These are phyloP conservation scores for Chlamydomonas sphaeroides DNA, from an alignment of 139 green algal species.

Conservation along the genomic window DNA sequence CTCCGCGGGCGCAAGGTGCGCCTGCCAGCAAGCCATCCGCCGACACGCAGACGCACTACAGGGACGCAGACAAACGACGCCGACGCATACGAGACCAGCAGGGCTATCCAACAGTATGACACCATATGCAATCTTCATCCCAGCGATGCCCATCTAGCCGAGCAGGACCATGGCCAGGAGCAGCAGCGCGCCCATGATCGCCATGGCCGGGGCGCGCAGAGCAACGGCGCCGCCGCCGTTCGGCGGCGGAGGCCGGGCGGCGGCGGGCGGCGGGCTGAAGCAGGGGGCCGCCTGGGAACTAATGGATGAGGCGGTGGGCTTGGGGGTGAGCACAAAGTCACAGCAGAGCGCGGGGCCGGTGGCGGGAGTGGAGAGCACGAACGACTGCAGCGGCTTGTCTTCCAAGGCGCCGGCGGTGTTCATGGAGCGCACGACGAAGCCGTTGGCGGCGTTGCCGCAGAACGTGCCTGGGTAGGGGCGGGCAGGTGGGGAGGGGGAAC, in stretches of 20 bases:
- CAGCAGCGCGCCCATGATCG: neutral
- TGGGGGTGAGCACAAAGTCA: neutral
- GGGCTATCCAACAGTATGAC: no score
- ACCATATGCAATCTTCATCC: no score
- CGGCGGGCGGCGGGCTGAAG: neutral
- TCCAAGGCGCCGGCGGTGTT: neutral
- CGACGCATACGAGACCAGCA: no score
- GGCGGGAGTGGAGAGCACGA: neutral
- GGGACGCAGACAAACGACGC: no score
- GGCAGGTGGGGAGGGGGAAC: no score
- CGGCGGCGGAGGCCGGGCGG: neutral
- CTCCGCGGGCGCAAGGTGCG: no score
- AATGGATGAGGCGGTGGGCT: neutral
- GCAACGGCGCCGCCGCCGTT: neutral
- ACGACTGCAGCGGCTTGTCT: neutral
- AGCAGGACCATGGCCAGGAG: no score
- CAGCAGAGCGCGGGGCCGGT: neutral
- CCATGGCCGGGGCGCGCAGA: neutral
- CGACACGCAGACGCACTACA: no score
- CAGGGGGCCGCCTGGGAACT: neutral
- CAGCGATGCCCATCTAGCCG: no score
- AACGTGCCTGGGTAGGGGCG: neutral
- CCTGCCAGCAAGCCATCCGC: no score
- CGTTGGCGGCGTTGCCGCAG: slow-evolving; percentile 4
- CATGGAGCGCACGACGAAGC: neutral